Conservation (phyloP, 257 asterid species). For the Anisodus tanguticus region DNA sequence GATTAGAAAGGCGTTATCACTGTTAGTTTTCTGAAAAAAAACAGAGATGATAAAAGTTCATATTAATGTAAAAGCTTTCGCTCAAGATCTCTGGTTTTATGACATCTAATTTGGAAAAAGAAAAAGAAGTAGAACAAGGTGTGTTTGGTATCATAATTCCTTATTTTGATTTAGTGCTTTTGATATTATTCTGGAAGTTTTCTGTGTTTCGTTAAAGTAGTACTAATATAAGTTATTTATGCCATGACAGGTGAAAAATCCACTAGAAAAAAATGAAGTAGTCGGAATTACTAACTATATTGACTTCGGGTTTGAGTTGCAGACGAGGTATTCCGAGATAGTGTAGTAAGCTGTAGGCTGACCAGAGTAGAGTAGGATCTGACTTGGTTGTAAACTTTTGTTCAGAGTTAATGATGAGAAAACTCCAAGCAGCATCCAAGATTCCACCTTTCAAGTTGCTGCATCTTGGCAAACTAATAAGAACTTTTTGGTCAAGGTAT, state of each 20-base stretch:
- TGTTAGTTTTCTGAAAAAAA: not conserved
- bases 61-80: not conserved
- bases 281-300: slow-evolving; percentile 95
- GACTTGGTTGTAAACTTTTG: slow-evolving; percentile 35
- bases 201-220: slow-evolving; percentile 1
- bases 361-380: slow-evolving; percentile 6
- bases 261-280: slow-evolving; percentile 76
- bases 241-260: slow-evolving; percentile 67
- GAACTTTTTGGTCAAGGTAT: slow-evolving; percentile 78
- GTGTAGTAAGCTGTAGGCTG: slow-evolving; percentile 27
- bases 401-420: slow-evolving; percentile 65
- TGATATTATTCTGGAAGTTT: slow-evolving; percentile 5
- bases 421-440: slow-evolving; percentile 55
- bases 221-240: not conserved
- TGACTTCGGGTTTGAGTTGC: slow-evolving; percentile 92
- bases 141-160: not conserved
- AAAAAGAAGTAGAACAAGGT: not conserved
- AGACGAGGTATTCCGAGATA: slow-evolving; percentile 58
- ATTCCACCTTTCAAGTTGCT: slow-evolving; percentile 84
- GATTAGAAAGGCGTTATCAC: not conserved
- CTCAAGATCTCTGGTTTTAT: not conserved
- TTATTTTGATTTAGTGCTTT: not conserved
- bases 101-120: not conserved
- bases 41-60: not conserved
- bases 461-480: slow-evolving; percentile 99